These are phyloP conservation scores for Plantago elongata DNA, from an alignment of 257 asterid genomes.

Conservation along the genomic window DNA sequence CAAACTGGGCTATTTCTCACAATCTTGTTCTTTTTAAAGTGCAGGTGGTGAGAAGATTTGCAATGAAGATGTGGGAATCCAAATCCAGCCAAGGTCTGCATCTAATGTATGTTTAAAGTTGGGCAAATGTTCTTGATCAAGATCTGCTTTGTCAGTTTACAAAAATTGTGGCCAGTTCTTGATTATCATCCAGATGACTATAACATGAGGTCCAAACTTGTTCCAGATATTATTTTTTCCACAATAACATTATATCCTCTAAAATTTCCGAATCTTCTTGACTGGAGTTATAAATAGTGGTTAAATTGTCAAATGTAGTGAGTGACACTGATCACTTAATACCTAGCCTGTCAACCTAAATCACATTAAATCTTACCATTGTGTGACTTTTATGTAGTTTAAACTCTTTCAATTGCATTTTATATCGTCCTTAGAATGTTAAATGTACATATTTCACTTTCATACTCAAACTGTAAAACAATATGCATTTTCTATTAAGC, in stretches of 20 bases:
- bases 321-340: too few relatives aligned
- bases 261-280: too few relatives aligned
- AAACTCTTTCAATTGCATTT: too few relatives aligned
- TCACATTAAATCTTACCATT: too few relatives aligned
- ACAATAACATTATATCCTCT: neutral
- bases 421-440: too few relatives aligned
- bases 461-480: too few relatives aligned
- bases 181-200: neutral
- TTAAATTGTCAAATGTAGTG: too few relatives aligned
- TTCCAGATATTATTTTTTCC: neutral
- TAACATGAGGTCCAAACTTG: conserved; percentile 2
- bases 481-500: too few relatives aligned
- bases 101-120: neutral
- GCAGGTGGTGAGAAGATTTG: conserved; percentile 10
- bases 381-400: too few relatives aligned
- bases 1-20: conserved; percentile 9
- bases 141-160: neutral
- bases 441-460: too few relatives aligned
- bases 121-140: neutral
- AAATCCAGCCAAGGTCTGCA: conserved; percentile 22
- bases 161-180: conserved; percentile 7
- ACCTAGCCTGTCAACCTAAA: too few relatives aligned
- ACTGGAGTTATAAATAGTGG: too few relatives aligned
- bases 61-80: conserved; percentile 9
- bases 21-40: conserved; percentile 12